Base-by-base conservation (phyloP, 2,329 filamentous ascomycete genomes). In the Cucurbitaria berberidis region DNA sequence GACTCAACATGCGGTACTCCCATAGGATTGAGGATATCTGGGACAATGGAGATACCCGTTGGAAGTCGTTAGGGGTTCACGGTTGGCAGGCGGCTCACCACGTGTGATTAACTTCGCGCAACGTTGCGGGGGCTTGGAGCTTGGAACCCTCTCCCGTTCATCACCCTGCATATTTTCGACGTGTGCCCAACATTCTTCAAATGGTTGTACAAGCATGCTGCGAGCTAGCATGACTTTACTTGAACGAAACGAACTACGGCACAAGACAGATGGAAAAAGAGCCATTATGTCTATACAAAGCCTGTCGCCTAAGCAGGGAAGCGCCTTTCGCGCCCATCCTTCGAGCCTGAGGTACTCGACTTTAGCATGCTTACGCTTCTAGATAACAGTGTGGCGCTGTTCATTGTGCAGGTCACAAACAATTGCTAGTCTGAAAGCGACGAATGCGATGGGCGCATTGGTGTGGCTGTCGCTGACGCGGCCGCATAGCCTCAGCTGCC, bases 401-500 rank as follows among this genome's bases (percentile, higher is more conserved):
- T n/a, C 24, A 42, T 19, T 27, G 40, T 42, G 22, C 36, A 39
- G 8, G 18, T 16, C 24, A 3, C 21, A 29, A n/a, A n/a, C n/a
- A n/a, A n/a, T n/a, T 19, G 24, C 10, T 10, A 26, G 24, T 3
- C 13, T 26, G 24, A 51, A 54, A 27, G 36, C 48, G 45, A 46
- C 18, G 11, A 44, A 44, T 19, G 32, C 40, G 27, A 50, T 21
- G 32, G 32, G 39, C 30, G 8, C 40, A 46, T 30, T 18, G 11
- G 30, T 45, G 53, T 59, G 45, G 51, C 45, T 59, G 39, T 53
- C 29, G 42, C 53, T 54, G 44, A 55, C 51, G 48, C 43, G 42
- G 42, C 40, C 32, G 43, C 57, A 60, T 52, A 58, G 60, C 54
- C 60, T 30, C 52, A 51, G 40, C 47, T 47, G 27, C 29, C 24